A percentile compares a stretch with the other conserved stretches of the same genome.
These are phyloP conservation scores for Metschnikowia colocasiae DNA, from an alignment of 805 yeast species.

Conservation along the genomic window DNA sequence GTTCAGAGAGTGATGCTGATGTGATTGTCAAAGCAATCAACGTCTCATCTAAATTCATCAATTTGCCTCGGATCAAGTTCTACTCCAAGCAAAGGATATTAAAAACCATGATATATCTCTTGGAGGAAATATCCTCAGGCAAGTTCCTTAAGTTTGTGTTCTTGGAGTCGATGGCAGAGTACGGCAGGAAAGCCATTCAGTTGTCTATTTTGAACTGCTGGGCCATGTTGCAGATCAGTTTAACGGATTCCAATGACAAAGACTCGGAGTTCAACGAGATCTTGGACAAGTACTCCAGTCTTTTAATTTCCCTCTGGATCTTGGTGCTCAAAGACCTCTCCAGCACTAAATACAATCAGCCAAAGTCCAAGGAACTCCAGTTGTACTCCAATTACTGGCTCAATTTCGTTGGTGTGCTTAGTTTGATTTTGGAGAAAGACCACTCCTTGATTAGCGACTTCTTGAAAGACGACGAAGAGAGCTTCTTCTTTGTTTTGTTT, in stretches of 20 bases:
- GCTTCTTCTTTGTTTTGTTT: constrained; percentile 73
- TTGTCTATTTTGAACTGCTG: constrained; percentile 65
- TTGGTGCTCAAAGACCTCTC: constrained; percentile 72
- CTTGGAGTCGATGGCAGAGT: constrained; percentile 44
- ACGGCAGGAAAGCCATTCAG: constrained; percentile 50
- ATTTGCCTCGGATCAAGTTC: constrained; percentile 40
- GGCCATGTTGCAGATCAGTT: constrained; percentile 54
- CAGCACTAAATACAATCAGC: constrained; percentile 51
- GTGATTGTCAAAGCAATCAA: constrained; percentile 74
- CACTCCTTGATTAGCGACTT: constrained; percentile 42
- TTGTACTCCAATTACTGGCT: constrained; percentile 66
- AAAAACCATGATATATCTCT: constrained; percentile 58
- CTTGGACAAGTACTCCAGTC: constrained; percentile 52
- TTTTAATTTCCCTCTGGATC: constrained; percentile 77
- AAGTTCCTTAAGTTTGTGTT: constrained; percentile 53
- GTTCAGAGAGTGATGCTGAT: constrained; percentile 63
- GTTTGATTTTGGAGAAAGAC: constrained; percentile 56
- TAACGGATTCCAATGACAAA: constrained; percentile 21
- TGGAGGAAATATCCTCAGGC: constrained; percentile 53
- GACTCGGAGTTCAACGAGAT: constrained; percentile 47
- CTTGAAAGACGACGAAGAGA: constrained; percentile 54
- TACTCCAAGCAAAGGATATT: constrained; percentile 50
- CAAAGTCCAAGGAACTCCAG: constrained; percentile 40
- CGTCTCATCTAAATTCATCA: constrained; percentile 71
- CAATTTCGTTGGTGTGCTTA: constrained; percentile 71